A percentile compares a stretch with the other conserved stretches of the same genome.
These are phyloP conservation scores for Dacryopinax spathularia DNA, from an alignment of 768 basidiomycete species.

Conservation along the genomic window DNA sequence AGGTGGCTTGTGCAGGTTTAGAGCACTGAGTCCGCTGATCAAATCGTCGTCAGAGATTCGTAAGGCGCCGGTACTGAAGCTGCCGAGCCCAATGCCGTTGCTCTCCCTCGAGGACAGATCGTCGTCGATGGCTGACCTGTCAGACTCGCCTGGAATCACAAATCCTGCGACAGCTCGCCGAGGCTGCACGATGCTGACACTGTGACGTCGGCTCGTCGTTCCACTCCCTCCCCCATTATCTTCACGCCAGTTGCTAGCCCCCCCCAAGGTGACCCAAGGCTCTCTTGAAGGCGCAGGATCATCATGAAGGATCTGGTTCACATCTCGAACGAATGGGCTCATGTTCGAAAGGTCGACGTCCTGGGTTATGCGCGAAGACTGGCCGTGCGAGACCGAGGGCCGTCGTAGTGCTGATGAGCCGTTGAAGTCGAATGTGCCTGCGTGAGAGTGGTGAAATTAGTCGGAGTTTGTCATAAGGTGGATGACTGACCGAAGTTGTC, in stretches of 20 bases:
- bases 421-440: neutral
- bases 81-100: neutral
- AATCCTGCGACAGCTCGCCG: constrained; percentile 37
- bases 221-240: constrained; percentile 46
- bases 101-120: neutral
- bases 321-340: constrained; percentile 74
- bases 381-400: neutral
- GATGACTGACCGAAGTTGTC: neutral
- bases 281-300: constrained; percentile 59
- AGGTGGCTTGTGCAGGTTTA: constrained; percentile 34
- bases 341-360: constrained; percentile 52
- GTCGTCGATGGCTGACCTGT: neutral
- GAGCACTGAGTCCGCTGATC: constrained; percentile 49
- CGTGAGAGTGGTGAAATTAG: neutral
- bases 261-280: constrained; percentile 40
- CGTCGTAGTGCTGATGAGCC: neutral
- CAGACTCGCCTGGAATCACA: constrained; percentile 31
- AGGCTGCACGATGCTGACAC: constrained; percentile 70
- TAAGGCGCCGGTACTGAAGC: constrained; percentile 36
- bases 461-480: neutral
- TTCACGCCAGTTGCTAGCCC: constrained; percentile 28
- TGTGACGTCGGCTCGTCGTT: constrained; percentile 68
- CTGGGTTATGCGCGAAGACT: neutral
- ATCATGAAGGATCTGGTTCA: constrained; percentile 60
- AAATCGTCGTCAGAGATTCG: constrained; percentile 70